Percentiles rank a stretch among this genome's conserved stretches.
These are phyloP conservation scores for Globisporangium viniferum DNA, from an alignment of 352 stramenopile genomes.

Conservation along the genomic window DNA sequence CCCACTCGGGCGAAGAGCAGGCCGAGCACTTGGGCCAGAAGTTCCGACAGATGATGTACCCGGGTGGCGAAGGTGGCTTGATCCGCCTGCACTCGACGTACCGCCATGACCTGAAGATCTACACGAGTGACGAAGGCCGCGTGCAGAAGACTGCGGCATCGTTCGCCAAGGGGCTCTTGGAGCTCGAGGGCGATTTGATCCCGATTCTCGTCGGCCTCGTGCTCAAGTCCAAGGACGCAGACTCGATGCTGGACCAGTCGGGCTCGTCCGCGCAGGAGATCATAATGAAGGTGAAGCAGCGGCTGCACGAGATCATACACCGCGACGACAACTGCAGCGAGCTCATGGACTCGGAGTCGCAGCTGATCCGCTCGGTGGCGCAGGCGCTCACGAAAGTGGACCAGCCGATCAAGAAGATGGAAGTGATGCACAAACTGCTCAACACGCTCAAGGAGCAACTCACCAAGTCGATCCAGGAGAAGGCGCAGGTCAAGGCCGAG, in stretches of 20 bases:
- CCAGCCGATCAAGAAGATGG: slow-evolving; percentile 95
- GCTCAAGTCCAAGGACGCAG: slow-evolving; percentile 85
- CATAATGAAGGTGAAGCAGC: slow-evolving; percentile 88
- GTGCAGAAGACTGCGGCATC: slow-evolving; percentile 99
- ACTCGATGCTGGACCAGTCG: slow-evolving; percentile 98
- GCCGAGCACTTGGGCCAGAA: slow-evolving; percentile 93
- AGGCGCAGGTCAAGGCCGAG: slow-evolving; percentile 57
- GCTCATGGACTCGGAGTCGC: slow-evolving; percentile 74
- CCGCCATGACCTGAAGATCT: slow-evolving; percentile 99
- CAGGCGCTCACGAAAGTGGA: slow-evolving; percentile 74
- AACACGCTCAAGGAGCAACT: slow-evolving; percentile 93
- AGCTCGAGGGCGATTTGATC: slow-evolving; percentile 98
- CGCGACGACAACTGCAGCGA: slow-evolving; percentile 75
- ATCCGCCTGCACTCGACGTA: slow-evolving; percentile 99
- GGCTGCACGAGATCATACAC: slow-evolving; percentile 85
- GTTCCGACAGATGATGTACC: slow-evolving; percentile 89
- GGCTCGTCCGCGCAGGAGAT: slow-evolving; percentile 93
- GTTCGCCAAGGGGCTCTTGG: slow-evolving; percentile 98
- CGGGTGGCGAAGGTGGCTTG: slow-evolving; percentile 92
- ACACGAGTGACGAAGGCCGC: slow-evolving; percentile 98
- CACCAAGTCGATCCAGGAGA: slow-evolving; percentile 75
- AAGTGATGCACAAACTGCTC: slow-evolving; percentile 89
- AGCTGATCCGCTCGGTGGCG: slow-evolving; percentile 77
- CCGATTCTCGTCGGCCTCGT: slow-evolving; percentile 97
- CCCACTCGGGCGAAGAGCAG: slow-evolving; percentile 95